Evolutionary conservation across 2,329 filamentous ascomycete species (phyloP), one percentile per base, ranked within the genome.

Genomic region (Catunica adiposa): DNA sequence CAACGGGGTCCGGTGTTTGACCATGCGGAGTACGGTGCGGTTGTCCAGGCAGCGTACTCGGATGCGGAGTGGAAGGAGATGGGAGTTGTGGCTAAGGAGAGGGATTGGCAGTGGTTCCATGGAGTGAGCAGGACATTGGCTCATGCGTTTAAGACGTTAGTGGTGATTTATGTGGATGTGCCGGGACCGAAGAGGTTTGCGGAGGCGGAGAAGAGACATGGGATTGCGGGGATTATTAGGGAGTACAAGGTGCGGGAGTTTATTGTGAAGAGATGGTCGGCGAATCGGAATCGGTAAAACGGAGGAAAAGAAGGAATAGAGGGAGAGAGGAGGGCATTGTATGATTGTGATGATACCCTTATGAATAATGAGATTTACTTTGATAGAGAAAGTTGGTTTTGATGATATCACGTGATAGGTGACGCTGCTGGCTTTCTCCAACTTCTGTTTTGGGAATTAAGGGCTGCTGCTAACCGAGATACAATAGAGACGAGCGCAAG

Each of bases 1-100:
- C 83, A 88, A 56, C 83, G 89, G 20, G 92, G 92, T 0, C 92
- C 92, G 0, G 90, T 92, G 0, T 97, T 98, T 66, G 82, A 88
- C 22, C 92, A 98, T 65, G 92, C 92, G 22, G 89, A 97, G 64
- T 98, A 96, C 65, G 89, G 87, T 0, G 71, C 96, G 46, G 74
- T 90, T 23, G 80, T 98, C 42, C 66, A 97, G 2, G 90, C 92
- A 0, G 83, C 88, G 0, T 97, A 94, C 65, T 82, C 76, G 0
- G 73, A 92, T 64, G 65, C 78, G 0, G 81, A 83, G 64, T 96
- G 89, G 89, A 74, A 76, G 60, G 69, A 73, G 1, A 67, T 75
- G 50, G 75, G 76, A 2, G 76, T 77, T 46, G 65, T 70, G 52
- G 63, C 72, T 52, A 71, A 73, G 40, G 66, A 66, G 47, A 74